phyloP scores from a whole-genome alignment of 805 yeast genomes.

The Candida wancherniae region DNA sequence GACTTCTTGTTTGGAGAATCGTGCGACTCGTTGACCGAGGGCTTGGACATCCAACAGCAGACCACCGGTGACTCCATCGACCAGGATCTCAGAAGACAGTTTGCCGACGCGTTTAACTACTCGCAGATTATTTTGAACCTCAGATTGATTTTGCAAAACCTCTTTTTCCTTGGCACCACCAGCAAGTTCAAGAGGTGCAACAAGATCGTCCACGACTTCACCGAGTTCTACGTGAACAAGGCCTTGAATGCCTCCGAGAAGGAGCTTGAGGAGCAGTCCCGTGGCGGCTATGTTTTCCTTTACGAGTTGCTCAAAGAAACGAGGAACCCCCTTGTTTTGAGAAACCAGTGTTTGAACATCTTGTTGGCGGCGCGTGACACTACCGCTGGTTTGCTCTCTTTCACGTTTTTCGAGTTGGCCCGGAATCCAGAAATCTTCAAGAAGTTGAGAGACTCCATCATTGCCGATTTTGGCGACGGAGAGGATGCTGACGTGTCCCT shows the following conservation, averaged over 20 bases:
- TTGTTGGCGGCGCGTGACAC: constrained; percentile 54
- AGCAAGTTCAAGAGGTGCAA: constrained; percentile 3
- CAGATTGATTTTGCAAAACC: constrained; percentile 11
- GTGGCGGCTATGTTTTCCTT: constrained; percentile 42
- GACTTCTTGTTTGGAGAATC: constrained; percentile 16
- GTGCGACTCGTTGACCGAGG: constrained; percentile 1
- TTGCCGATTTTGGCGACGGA: constrained; percentile 29
- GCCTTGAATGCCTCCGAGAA: constrained; percentile 31
- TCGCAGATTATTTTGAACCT: constrained; percentile 9
- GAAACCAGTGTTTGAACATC: constrained; percentile 49
- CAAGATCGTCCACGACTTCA: constrained; percentile 7
- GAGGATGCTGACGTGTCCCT: constrained; percentile 31
- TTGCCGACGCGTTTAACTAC: constrained; percentile 10
- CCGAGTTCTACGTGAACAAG: constrained; percentile 30
- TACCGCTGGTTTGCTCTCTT: constrained; percentile 48
- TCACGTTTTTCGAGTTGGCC: constrained; percentile 41
- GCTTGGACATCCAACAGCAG: background rate
- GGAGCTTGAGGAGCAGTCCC: constrained; percentile 27
- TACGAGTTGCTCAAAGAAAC: constrained; percentile 47
- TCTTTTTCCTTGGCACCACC: constrained; percentile 4
- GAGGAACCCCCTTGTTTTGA: constrained; percentile 40
- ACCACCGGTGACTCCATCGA: background rate
- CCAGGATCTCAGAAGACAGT: constrained; percentile 3
- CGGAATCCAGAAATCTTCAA: constrained; percentile 36
- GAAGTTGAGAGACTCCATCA: constrained; percentile 35